Evolutionary conservation across 805 yeast genomes (phyloP), one percentile per base, ranked within the genome.

Genomic region (Candida mattraensis): DNA sequence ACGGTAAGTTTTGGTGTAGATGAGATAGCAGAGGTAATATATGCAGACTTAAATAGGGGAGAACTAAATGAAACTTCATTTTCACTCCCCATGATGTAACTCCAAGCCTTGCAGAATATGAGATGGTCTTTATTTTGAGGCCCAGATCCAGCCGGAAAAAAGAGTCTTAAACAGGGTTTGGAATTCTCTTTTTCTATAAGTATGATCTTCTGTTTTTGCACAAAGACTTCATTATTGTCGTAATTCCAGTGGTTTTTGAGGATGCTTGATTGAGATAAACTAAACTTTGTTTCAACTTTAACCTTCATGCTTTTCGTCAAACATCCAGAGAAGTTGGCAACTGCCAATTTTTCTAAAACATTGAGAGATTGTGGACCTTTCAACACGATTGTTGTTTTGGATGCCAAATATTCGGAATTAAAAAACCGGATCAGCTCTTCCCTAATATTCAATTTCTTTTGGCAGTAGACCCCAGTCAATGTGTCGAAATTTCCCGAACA

Each of bases 331-430:
- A 80, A 81, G 36, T 66, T 53, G 1, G 60, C 28, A 1, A 66
- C 25, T 0, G 79, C 80, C 12, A 78, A 39, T 47, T 75, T 81
- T 27, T 72, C 74, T 22, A 84, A 53, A 17, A 62, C 57, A 44
- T 78, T 79, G 21, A 82, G 45, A 0, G 89, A 77, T 38, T 80
- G 84, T 0, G 88, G 80, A 0, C 89, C 83, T 47, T 74, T 68
- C 5, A 84, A 45, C 2, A 81, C 86, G 16, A 83, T 33, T 0
- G 78, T 61, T 75, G 79, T 74, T 27, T 69, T 78, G 1, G 63
- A 59, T 0, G 82, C 64, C 8, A 42, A 36, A 45, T 68, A 84
- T 38, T 72, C 53, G 0, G 48, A 39, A 2, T 60, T 40, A 45
- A 64, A 77, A 51, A 73, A 78, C 1, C 51, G 40, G 3, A 46